Evolutionary conservation across 345 rosid species (phyloP), one percentile per base, ranked within the genome.

Genomic region (Bruguiera sexangula): DNA sequence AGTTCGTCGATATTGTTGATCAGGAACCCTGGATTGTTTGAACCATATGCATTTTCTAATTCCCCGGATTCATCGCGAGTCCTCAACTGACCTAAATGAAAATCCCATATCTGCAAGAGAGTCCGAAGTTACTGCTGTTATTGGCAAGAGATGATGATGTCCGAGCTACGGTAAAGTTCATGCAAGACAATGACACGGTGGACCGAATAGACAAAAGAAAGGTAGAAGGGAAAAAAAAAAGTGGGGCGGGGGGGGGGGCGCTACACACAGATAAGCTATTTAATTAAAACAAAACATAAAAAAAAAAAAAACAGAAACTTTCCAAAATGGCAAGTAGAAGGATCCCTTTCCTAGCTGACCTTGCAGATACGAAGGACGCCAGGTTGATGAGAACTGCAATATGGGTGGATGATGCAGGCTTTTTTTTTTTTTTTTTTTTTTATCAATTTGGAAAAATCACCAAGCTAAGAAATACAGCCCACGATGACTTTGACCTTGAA

Each of bases 91-190:
- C 96, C 98, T 52, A 81, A 82, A 75, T 86, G 72, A 78, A 90
- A 90, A 83, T 93, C 98, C 98, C 96, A 90, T 83, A 87, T 84
- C 98, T 93, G 84, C 80, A 82, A 76, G 43, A 22, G 26, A 57
- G 46, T 6, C 1, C 34, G 6, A 31, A 29, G 18, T 36, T 46
- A 32, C 57, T 21, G 60, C 30, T 9, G 53, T 31, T 31, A 39
- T n/a, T 34, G 67, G 10, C 37, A n/a, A 32, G 36, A 3, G 50
- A 48, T 27, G 5, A 16, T 36, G 24, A 29, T 39, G 58, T 58
- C 71, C 50, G 50, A 53, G 63, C n/a, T 19, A 51, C 48, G 36
- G 36, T 8, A 8, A 31, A 24, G 58, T 50, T 29, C 37, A 53
- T 51, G 60, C 36, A 58, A 67, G 16, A 34, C 52, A 54, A 29